These are phyloP conservation scores for Fusarium tanahbumbuense DNA, from an alignment of 2,329 filamentous ascomycete genomes.

Conservation along the genomic window DNA sequence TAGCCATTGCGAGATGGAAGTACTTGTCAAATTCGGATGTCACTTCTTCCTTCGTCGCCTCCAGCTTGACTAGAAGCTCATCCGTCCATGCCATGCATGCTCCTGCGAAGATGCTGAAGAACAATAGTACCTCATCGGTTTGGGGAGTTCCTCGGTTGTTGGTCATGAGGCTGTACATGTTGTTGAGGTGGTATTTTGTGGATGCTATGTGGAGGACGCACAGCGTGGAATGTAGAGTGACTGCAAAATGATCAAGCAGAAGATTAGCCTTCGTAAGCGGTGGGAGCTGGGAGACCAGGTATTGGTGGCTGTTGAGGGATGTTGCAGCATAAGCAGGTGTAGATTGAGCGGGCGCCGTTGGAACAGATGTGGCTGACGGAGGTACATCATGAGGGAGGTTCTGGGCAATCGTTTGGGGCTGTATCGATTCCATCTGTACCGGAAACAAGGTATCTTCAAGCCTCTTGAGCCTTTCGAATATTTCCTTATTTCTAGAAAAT, in stretches of 20 bases:
- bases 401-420: neutral
- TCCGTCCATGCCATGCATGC: constrained; percentile 9
- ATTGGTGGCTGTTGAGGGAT: too few species aligned
- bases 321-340: neutral
- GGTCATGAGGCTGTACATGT: accelerated
- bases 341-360: neutral
- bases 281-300: neutral
- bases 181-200: neutral
- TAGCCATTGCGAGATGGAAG: neutral
- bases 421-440: neutral
- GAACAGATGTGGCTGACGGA: neutral
- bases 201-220: constrained; percentile 4
- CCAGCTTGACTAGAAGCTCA: neutral
- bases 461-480: neutral
- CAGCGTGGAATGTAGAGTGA: neutral
- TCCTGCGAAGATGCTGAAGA: constrained; percentile 9
- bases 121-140: neutral
- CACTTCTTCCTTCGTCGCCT: neutral
- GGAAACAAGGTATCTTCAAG: neutral
- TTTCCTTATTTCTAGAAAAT: neutral
- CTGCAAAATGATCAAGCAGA: neutral
- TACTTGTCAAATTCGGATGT: neutral
- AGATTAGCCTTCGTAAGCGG: neutral
- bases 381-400: neutral
- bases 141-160: accelerated